These are phyloP conservation scores for Suillus clintonianus DNA, from an alignment of 768 basidiomycete genomes.

Conservation along the genomic window DNA sequence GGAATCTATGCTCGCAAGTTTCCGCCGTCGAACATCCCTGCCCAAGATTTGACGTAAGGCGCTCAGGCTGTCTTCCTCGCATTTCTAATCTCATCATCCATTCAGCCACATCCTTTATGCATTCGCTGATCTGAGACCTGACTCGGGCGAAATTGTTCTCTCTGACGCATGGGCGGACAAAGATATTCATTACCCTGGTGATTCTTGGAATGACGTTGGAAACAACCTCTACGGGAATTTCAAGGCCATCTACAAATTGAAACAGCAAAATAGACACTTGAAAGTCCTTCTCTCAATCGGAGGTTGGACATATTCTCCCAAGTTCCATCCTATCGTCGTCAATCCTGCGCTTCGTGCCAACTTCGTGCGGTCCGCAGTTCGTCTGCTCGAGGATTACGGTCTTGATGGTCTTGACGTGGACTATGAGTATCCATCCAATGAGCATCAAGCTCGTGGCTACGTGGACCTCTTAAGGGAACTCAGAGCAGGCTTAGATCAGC, in stretches of 20 bases:
- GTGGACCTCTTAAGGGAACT: constrained; percentile 79
- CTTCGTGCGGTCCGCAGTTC: constrained; percentile 82
- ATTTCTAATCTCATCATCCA: constrained; percentile 8
- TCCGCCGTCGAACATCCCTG: constrained; percentile 83
- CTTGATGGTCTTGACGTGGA: constrained; percentile 91
- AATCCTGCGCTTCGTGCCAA: constrained; percentile 58
- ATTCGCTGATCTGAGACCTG: constrained; percentile 85
- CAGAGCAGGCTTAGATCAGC: constrained; percentile 71
- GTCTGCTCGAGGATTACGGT: constrained; percentile 87
- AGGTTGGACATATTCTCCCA: constrained; percentile 92
- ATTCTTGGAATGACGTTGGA: constrained; percentile 92
- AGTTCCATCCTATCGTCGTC: constrained; percentile 82
- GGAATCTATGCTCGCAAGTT: constrained; percentile 95
- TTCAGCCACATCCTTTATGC: constrained; percentile 86
- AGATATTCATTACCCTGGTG: constrained; percentile 94
- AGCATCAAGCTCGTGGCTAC: constrained; percentile 80
- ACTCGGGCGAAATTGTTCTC: constrained; percentile 83
- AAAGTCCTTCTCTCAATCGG: constrained; percentile 88
- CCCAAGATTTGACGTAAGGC: constrained; percentile 79
- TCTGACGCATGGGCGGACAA: constrained; percentile 96
- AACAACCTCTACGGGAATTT: constrained; percentile 95
- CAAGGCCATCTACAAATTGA: constrained; percentile 89
- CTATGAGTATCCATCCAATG: constrained; percentile 88
- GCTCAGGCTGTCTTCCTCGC: background rate
- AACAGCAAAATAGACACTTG: constrained; percentile 81